Conservation (phyloP, 768 basidiomycete species). For the Neoboletus magnificus region DNA sequence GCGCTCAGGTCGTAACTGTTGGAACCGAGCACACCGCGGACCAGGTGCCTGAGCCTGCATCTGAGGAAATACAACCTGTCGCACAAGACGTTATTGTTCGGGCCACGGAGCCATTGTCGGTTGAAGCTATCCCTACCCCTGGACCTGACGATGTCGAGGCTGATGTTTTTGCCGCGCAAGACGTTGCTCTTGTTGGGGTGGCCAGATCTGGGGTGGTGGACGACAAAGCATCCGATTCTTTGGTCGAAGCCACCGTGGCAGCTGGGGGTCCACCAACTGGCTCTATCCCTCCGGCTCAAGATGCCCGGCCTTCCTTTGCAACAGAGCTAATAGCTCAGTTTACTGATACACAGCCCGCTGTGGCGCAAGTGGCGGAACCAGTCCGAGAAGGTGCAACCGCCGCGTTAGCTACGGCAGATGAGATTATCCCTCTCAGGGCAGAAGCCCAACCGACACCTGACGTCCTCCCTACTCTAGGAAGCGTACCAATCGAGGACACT, state of each 20-base stretch:
- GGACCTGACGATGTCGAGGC: neutral
- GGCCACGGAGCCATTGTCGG: neutral
- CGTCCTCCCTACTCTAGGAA: no score
- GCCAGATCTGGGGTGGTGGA: neutral
- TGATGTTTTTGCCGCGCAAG: neutral
- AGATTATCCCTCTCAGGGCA: neutral
- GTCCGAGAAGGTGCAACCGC: constrained; percentile 2
- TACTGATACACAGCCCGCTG: neutral
- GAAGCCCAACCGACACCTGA: neutral
- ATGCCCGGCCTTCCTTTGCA: neutral
- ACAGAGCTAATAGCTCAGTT: constrained; percentile 7
- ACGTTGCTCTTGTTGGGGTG: neutral
- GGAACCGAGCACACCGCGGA: constrained; percentile 6
- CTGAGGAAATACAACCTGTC: neutral
- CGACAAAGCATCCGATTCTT: neutral
- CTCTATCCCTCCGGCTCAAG: neutral
- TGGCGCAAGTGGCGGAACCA: neutral
- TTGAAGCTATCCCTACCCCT: neutral
- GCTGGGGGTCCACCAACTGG: neutral
- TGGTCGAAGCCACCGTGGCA: neutral
- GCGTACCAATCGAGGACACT: no score
- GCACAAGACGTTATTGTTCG: neutral
- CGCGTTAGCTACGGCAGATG: neutral
- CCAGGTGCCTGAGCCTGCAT: neutral
- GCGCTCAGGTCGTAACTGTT: neutral